Conservation (phyloP, 1,139 yeast genomes). For the Debaryomyces nepalensis region DNA sequence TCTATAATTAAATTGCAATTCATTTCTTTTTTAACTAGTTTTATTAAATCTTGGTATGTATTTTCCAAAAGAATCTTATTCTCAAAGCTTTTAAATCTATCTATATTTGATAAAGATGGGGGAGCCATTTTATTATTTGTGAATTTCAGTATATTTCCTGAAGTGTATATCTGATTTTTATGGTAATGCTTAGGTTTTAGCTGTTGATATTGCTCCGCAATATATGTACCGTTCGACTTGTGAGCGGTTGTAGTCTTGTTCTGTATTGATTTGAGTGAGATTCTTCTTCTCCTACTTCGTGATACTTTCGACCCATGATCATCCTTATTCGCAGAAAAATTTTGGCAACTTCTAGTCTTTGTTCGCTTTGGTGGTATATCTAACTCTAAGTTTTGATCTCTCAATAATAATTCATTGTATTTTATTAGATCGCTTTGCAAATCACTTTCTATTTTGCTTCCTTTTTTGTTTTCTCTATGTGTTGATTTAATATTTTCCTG, state of each 20-base stretch:
- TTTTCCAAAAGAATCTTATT: slow-evolving; percentile 21
- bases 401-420: slow-evolving; percentile 24
- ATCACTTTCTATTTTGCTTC: slow-evolving; percentile 19
- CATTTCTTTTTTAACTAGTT: slow-evolving; percentile 21
- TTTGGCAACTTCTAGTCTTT: slow-evolving; percentile 11
- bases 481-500: not conserved
- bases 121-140: slow-evolving; percentile 7
- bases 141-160: not conserved
- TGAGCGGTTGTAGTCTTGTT: not conserved
- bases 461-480: slow-evolving; percentile 12
- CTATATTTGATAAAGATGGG: slow-evolving; percentile 12
- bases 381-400: slow-evolving; percentile 24
- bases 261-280: not conserved
- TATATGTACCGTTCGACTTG: not conserved
- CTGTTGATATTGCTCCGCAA: not conserved
- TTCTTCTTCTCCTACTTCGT: not conserved
- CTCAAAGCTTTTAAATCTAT: slow-evolving; percentile 19
- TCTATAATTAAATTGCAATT: too few relatives aligned
- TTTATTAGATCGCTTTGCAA: slow-evolving; percentile 25
- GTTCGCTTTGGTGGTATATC: slow-evolving; percentile 34
- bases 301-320: not conserved
- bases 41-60: slow-evolving; percentile 27
- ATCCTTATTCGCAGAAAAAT: not conserved
- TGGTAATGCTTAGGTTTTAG: slow-evolving; percentile 2
- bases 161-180: not conserved